Conservation (phyloP, 148 eudicot species). For the Cornus florida region DNA sequence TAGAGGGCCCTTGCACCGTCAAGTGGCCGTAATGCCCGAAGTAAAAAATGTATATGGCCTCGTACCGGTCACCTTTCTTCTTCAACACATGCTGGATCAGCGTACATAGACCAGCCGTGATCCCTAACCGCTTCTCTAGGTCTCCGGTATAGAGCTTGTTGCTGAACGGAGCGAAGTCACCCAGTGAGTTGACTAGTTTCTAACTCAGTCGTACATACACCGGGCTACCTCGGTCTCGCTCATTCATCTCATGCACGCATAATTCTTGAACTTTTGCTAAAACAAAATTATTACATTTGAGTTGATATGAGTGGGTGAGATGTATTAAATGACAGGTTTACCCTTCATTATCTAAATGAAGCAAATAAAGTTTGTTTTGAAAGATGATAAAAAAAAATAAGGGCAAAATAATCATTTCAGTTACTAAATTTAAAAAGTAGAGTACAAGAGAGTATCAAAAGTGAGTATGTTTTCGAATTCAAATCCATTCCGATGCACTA, state of each 20-base stretch:
- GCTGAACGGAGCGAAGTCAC: not conserved
- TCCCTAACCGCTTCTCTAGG: not conserved
- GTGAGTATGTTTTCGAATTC: too few species aligned
- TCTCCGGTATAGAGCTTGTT: not conserved
- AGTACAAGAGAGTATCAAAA: too few species aligned
- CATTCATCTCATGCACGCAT: conserved; percentile 47
- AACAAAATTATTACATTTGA: not conserved
- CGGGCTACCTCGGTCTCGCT: conserved; percentile 51
- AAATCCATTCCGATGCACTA: too few species aligned
- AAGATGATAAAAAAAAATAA: too few species aligned
- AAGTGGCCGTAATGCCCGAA: conserved; percentile 61
- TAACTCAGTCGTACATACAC: conserved; percentile 35
- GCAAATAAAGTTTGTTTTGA: too few species aligned
- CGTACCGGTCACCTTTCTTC: conserved; percentile 34
- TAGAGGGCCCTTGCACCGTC: conserved; percentile 57
- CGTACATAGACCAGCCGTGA: not conserved
- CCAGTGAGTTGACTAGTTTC: conserved; percentile 29
- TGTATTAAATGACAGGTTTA: too few species aligned
- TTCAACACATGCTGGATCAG: not conserved
- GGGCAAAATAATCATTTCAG: too few species aligned
- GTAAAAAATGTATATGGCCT: conserved; percentile 59
- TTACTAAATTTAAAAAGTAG: too few species aligned
- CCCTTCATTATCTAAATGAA: too few species aligned
- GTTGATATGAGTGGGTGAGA: too few species aligned
- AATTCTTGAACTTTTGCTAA: conserved; percentile 50